Conservation (phyloP, 140 eudicot species). For the Erigeron philadelphicus region DNA sequence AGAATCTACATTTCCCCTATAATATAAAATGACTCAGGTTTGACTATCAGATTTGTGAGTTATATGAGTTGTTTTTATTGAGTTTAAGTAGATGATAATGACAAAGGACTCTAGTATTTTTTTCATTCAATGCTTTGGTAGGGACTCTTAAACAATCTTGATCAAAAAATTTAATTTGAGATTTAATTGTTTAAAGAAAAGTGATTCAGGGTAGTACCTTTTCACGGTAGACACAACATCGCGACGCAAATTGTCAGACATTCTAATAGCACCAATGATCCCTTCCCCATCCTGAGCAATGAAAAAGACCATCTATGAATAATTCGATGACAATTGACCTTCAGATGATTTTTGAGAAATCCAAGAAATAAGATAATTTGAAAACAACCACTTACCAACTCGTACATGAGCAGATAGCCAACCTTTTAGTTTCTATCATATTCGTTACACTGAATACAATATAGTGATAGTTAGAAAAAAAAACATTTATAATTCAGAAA, state of each 20-base stretch:
- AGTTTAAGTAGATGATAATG: neutral
- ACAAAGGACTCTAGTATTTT: neutral
- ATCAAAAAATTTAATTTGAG: neutral
- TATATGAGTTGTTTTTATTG: neutral
- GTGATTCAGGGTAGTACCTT: slow-evolving; percentile 42
- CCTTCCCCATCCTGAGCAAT: slow-evolving; percentile 94
- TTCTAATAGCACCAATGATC: slow-evolving; percentile 84
- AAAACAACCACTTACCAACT: no score
- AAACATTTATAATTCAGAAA: no score
- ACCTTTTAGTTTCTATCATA: no score
- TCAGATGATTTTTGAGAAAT: slow-evolving; percentile 39
- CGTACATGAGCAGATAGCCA: no score
- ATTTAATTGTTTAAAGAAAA: neutral
- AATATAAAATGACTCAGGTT: no score
- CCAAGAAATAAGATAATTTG: no score
- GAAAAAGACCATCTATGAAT: slow-evolving; percentile 71
- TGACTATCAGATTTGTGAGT: no score
- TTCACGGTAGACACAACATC: slow-evolving; percentile 78
- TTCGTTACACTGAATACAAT: no score
- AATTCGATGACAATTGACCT: slow-evolving; percentile 48
- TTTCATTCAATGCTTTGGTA: neutral
- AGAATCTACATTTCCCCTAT: no score
- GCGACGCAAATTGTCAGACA: slow-evolving; percentile 66
- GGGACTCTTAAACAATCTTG: neutral
- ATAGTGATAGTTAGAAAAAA: no score